phyloP scores from a whole-genome alignment of 768 basidiomycete genomes.

The Hydnum rufescens region DNA sequence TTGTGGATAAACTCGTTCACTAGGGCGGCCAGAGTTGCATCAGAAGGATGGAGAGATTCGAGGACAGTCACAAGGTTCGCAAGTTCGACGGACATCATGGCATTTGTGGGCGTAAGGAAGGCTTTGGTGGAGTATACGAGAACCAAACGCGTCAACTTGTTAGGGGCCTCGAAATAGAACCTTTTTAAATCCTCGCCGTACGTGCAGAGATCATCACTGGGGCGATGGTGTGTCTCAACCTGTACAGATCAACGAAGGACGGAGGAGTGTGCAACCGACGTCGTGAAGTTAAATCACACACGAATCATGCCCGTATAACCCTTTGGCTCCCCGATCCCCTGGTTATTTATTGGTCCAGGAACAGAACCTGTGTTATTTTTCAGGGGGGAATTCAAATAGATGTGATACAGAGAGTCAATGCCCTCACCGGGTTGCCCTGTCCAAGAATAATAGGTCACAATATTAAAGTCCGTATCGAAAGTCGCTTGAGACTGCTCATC shows the following conservation, averaged over 20 bases:
- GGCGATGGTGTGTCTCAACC: conserved; percentile 61
- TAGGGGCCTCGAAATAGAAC: not conserved
- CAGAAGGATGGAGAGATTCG: conserved; percentile 21
- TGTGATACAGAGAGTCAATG: not conserved
- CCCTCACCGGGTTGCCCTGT: conserved; percentile 31
- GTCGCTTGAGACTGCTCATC: conserved; percentile 52
- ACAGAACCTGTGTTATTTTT: conserved; percentile 22
- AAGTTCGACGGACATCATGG: conserved; percentile 63
- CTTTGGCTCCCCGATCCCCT: conserved; percentile 57
- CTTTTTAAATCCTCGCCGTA: conserved; percentile 39
- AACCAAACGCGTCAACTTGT: not conserved
- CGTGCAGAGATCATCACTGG: conserved; percentile 51
- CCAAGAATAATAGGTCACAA: conserved; percentile 67
- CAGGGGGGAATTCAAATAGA: not conserved
- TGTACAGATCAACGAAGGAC: too few species aligned
- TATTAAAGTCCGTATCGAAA: conserved; percentile 51
- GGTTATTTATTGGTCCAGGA: conserved; percentile 41
- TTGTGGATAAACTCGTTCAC: not conserved
- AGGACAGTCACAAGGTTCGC: conserved; percentile 38
- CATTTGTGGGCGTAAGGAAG: conserved; percentile 61
- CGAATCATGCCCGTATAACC: conserved; percentile 50
- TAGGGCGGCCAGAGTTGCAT: not conserved
- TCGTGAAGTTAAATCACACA: not conserved
- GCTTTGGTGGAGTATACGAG: conserved; percentile 22
- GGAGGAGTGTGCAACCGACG: not conserved